phyloP scores from a whole-genome alignment of 768 basidiomycete species.

The Tylopilus subfusipes region DNA sequence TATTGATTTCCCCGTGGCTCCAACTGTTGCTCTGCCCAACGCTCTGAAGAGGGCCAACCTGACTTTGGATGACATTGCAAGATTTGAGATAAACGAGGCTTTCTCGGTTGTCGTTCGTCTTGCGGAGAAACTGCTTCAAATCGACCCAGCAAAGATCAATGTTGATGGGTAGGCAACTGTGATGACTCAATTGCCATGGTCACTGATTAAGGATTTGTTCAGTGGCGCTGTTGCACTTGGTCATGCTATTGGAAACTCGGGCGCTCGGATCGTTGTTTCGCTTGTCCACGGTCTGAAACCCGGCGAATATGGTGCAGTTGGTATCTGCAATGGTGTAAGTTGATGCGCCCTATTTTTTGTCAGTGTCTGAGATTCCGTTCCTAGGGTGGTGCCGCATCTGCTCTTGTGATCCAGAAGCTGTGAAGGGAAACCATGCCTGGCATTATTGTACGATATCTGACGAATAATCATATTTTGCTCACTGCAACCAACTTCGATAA shows the following conservation, averaged over 20 bases:
- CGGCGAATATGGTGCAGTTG: slow-evolving; percentile 93
- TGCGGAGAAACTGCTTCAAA: slow-evolving; percentile 80
- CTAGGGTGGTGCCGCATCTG: slow-evolving; percentile 90
- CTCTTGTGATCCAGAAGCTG: slow-evolving; percentile 83
- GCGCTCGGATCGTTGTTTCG: slow-evolving; percentile 90
- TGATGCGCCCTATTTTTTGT: neutral
- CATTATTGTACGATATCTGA: slow-evolving; percentile 16
- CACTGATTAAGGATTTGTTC: slow-evolving; percentile 15
- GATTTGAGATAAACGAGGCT: slow-evolving; percentile 97
- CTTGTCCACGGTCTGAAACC: slow-evolving; percentile 87
- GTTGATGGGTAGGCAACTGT: slow-evolving; percentile 64
- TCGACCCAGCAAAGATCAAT: slow-evolving; percentile 89
- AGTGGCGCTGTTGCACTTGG: slow-evolving; percentile 97
- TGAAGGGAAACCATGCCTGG: slow-evolving; percentile 37
- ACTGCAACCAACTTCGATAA: slow-evolving; percentile 4
- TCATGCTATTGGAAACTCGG: slow-evolving; percentile 95
- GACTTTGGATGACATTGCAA: slow-evolving; percentile 75
- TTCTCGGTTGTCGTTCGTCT: slow-evolving; percentile 93
- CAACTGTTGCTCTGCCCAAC: slow-evolving; percentile 84
- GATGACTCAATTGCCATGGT: slow-evolving; percentile 1
- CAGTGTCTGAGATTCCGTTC: slow-evolving; percentile 17
- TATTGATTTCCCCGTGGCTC: slow-evolving; percentile 95
- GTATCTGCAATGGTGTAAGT: slow-evolving; percentile 94
- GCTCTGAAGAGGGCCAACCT: slow-evolving; percentile 88
- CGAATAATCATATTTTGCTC: slow-evolving; percentile 15